These are phyloP conservation scores for Diplodia sapinea DNA, from an alignment of 2,329 filamentous ascomycete species.

Conservation along the genomic window DNA sequence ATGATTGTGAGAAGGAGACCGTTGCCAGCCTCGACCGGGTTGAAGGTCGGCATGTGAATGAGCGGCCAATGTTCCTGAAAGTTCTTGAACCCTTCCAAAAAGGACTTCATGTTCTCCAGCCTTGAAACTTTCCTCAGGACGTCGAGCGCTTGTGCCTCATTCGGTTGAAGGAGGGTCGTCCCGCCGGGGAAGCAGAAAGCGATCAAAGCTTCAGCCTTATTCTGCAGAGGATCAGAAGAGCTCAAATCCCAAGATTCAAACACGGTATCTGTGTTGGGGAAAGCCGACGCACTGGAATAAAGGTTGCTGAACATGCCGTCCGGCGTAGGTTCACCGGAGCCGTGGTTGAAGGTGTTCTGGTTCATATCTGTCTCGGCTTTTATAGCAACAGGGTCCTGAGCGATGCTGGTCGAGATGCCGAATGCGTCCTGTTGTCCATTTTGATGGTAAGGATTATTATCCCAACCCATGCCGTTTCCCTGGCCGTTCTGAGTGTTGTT, in stretches of 20 bases:
- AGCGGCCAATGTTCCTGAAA: slow-evolving; percentile 77
- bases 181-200: slow-evolving; percentile 58
- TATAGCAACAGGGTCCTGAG: slow-evolving; percentile 51
- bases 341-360: slow-evolving; percentile 45
- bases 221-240: slow-evolving; percentile 52
- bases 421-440: slow-evolving; percentile 52
- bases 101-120: slow-evolving; percentile 71
- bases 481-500: slow-evolving; percentile 46
- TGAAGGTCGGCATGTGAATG: slow-evolving; percentile 74
- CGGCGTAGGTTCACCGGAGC: slow-evolving; percentile 52
- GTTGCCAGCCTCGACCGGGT: slow-evolving; percentile 68
- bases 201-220: slow-evolving; percentile 53
- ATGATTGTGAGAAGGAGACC: slow-evolving; percentile 73
- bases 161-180: slow-evolving; percentile 30
- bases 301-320: slow-evolving; percentile 57
- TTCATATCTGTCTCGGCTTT: slow-evolving; percentile 54
- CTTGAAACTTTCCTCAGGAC: slow-evolving; percentile 64
- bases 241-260: slow-evolving; percentile 52
- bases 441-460: slow-evolving; percentile 52
- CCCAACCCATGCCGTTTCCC: slow-evolving; percentile 52
- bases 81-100: slow-evolving; percentile 72
- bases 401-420: slow-evolving; percentile 55
- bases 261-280: slow-evolving; percentile 47
- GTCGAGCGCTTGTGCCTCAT: slow-evolving; percentile 57
- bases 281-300: slow-evolving; percentile 53